Percentiles rank a stretch among this genome's conserved stretches.
Evolutionary conservation across 208 protist genomes (phyloP).

Genomic region (Leishmania amazonensis): DNA sequence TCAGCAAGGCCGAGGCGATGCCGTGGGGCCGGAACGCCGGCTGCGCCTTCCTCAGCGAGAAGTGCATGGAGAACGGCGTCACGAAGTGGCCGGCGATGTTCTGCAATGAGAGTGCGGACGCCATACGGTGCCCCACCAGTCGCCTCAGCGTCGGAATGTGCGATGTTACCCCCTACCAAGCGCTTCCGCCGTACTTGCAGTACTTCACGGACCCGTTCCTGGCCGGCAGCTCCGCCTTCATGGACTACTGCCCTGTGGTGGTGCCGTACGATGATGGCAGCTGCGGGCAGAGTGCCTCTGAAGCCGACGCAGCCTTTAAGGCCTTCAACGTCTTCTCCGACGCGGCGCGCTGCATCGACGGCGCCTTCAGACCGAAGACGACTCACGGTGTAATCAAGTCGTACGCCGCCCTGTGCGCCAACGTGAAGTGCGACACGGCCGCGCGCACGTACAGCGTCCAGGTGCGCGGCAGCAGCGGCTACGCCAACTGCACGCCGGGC

Average conservation of each 20-base stretch:
- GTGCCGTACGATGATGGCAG: background rate
- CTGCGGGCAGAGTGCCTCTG: background rate
- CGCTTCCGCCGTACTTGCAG: constrained; percentile 24
- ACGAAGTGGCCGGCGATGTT: constrained; percentile 59
- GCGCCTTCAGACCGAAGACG: background rate
- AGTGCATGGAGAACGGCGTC: constrained; percentile 37
- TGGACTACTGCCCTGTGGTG: background rate
- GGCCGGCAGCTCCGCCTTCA: background rate
- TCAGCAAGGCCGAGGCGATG: constrained; percentile 57
- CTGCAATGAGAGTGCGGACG: constrained; percentile 8
- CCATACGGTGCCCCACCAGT: background rate
- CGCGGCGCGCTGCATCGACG: constrained; percentile 6
- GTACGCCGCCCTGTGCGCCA: constrained; percentile 9
- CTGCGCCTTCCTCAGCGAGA: constrained; percentile 47
- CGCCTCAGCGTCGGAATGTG: background rate
- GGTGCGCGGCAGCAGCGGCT: background rate
- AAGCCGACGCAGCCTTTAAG: background rate
- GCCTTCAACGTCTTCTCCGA: constrained; percentile 8
- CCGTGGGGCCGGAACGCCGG: constrained; percentile 64
- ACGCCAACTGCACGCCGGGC: constrained; percentile 1
- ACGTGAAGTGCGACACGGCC: constrained; percentile 1
- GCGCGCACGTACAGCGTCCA: constrained; percentile 9
- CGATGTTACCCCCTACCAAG: background rate
- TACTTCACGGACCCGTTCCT: constrained; percentile 41
- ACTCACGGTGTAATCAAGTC: background rate